Percentiles rank a stretch among this genome's conserved stretches.
Conservation (phyloP, 148 eudicot species). For the Pouteria glomerata region DNA sequence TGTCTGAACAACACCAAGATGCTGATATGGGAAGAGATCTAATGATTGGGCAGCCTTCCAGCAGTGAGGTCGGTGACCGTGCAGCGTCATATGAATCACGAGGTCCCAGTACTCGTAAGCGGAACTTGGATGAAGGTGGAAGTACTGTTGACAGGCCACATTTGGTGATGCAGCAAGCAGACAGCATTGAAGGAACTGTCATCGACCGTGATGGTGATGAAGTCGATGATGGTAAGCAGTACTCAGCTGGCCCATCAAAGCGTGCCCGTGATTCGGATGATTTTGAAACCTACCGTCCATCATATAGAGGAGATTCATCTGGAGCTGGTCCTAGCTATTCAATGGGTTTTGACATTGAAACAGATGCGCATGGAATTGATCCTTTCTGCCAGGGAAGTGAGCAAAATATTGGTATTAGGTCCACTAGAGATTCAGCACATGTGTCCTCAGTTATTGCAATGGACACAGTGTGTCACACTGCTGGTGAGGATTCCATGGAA, state of each 20-base stretch:
- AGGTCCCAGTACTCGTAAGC: constrained; percentile 89
- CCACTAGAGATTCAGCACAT: constrained; percentile 68
- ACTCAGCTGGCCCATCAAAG: constrained; percentile 89
- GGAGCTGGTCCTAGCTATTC: constrained; percentile 96
- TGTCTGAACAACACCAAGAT: constrained; percentile 52
- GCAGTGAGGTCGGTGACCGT: constrained; percentile 94
- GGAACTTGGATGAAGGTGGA: constrained; percentile 93
- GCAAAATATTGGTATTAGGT: constrained; percentile 40
- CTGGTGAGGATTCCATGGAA: constrained; percentile 88
- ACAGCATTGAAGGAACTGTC: constrained; percentile 92
- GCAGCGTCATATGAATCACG: constrained; percentile 97
- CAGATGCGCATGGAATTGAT: constrained; percentile 49
- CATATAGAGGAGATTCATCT: constrained; percentile 57
- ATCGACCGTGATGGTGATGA: constrained; percentile 98
- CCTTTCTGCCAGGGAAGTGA: constrained; percentile 40
- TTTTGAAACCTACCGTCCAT: constrained; percentile 54
- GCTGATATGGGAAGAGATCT: constrained; percentile 69
- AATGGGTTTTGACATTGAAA: constrained; percentile 55
- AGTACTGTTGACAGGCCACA: constrained; percentile 88
- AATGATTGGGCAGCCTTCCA: constrained; percentile 83
- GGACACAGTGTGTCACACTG: constrained; percentile 71
- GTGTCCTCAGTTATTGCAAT: constrained; percentile 97
- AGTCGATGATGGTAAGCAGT: constrained; percentile 72
- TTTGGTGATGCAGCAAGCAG: constrained; percentile 63
- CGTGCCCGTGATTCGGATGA: constrained; percentile 56